A percentile compares a stretch with the other conserved stretches of the same genome.
phyloP scores from a whole-genome alignment of 176 grass and related monocot genomes.

The Luzula sylvatica region DNA sequence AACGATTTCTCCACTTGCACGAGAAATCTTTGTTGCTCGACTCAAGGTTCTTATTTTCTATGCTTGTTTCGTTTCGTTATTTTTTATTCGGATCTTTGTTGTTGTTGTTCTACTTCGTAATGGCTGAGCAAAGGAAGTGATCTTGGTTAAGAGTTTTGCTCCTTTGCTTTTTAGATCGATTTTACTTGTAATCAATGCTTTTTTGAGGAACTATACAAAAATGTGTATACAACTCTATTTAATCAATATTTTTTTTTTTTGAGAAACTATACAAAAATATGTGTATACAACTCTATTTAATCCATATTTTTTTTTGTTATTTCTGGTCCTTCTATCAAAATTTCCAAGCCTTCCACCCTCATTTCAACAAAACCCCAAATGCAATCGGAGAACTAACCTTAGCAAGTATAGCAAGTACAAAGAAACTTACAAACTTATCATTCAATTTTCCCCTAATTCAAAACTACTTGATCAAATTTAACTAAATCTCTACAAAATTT shows the following conservation, averaged over 20 bases:
- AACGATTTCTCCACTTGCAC: conserved; percentile 33
- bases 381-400: conserved; percentile 61
- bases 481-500: conserved; percentile 15
- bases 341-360: conserved; percentile 70
- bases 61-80: not conserved
- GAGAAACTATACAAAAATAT: not conserved
- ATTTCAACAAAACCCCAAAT: conserved; percentile 65
- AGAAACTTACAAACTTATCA: not conserved
- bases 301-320: not conserved
- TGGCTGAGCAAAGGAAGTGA: not conserved
- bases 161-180: not conserved
- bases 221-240: too few relatives aligned
- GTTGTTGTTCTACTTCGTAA: not conserved
- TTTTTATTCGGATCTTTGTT: not conserved
- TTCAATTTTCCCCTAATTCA: too few relatives aligned
- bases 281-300: not conserved
- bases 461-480: too few relatives aligned
- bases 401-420: conserved; percentile 78
- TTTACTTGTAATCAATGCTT: not conserved
- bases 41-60: conserved; percentile 41
- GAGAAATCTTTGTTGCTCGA: conserved; percentile 29
- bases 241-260: not conserved
- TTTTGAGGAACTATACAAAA: too few relatives aligned
- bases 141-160: too few relatives aligned
- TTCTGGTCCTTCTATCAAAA: conserved; percentile 76